phyloP scores from a whole-genome alignment of 129 eudicot species.

The Cynara cardunculus region DNA sequence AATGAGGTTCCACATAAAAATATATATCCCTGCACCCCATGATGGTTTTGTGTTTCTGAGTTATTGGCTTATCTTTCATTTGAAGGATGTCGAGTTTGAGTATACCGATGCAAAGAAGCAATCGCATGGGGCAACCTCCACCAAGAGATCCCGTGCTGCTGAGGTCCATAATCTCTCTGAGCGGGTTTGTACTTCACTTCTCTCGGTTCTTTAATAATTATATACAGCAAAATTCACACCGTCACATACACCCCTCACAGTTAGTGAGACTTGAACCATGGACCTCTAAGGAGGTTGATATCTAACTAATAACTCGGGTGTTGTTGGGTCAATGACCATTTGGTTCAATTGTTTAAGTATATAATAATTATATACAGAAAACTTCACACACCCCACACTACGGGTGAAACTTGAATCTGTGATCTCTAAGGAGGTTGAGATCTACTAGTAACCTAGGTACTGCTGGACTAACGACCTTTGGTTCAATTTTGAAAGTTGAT shows the following conservation, averaged over 20 bases:
- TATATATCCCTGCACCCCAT: neutral
- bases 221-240: neutral
- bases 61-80: neutral
- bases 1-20: neutral
- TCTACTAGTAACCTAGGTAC: too few species aligned
- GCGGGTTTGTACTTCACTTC: slow-evolving; percentile 45
- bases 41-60: neutral
- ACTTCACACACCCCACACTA: too few species aligned
- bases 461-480: neutral
- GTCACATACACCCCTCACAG: neutral
- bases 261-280: too few species aligned
- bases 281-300: too few species aligned
- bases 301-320: too few species aligned
- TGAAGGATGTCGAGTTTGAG: slow-evolving; percentile 61
- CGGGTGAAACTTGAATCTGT: too few species aligned
- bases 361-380: too few species aligned
- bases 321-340: too few species aligned
- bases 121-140: slow-evolving; percentile 55
- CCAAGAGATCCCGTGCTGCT: slow-evolving; percentile 81
- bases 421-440: too few species aligned
- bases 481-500: neutral
- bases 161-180: slow-evolving; percentile 92
- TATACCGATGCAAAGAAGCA: slow-evolving; percentile 50
- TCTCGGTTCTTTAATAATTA: neutral
- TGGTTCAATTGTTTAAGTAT: too few species aligned